Evolutionary conservation across 768 basidiomycete genomes (phyloP), one percentile per base, ranked within the genome.

Genomic region (Clathrus columnatus): DNA sequence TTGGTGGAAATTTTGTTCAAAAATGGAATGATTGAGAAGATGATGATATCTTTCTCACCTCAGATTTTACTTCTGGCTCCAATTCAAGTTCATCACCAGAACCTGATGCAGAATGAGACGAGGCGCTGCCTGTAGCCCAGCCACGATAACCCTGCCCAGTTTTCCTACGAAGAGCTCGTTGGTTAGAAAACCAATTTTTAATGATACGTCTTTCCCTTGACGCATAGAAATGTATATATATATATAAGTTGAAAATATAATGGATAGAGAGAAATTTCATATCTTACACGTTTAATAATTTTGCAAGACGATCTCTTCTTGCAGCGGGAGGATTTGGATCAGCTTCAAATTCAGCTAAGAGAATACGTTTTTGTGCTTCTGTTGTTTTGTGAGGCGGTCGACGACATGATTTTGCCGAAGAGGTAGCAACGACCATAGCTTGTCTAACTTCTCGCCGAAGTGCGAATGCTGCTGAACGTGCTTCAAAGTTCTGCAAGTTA

Each of bases 171-270:
- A 48, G 21, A 16, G 54, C 54, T 10, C 54, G 42, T 23, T 55
- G 54, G 32, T 55, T 55, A 18, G 54, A 55, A 20, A 55, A 55
- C 54, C 54, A 55, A 30, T 55, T 55, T 32, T 55, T 55, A 10
- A 55, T 41, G 26, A 48, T 55, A n/a, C 54, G 54, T 18, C 54
- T 43, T 30, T 55, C 54, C 1, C 54, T 55, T 23, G 4, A 17
- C 20, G 18, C 8, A 46, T 1, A 16, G 20, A 8, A 48, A 21
- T 47, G 7, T 16, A 26, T 14, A 30, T 17, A 7, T 3, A 23
- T 7, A 55, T 20, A 26, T 2, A 30, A 5, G 1, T 16, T 14
- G 20, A 23, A 47, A 28, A 28, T 11, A 5, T 11, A 47, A 47
- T 23, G 18, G n/a, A 8, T 4, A 36, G 2, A 36, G 4, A 36